A percentile compares a stretch with the other conserved stretches of the same genome.
Evolutionary conservation across 208 protist species (phyloP).

Genomic region (Herpetomonas tarakana): DNA sequence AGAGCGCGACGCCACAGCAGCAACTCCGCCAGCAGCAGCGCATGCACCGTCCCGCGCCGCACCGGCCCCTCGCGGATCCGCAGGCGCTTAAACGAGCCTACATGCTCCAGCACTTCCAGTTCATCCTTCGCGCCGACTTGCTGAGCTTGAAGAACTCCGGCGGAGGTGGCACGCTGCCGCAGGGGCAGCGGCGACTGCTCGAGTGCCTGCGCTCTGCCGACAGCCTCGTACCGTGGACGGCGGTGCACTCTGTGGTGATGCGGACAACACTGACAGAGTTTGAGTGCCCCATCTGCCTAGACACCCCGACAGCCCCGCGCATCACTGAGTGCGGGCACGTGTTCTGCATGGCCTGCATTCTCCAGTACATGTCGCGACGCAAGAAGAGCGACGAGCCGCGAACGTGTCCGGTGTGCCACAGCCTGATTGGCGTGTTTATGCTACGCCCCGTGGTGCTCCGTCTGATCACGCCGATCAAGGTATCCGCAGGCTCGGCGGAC

Average conservation of each 20-base stretch:
- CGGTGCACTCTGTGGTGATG: constrained; percentile 78
- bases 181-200: constrained; percentile 52
- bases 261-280: constrained; percentile 68
- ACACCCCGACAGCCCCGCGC: constrained; percentile 55
- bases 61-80: constrained; percentile 36
- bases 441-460: constrained; percentile 67
- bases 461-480: constrained; percentile 22
- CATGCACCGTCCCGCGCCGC: constrained; percentile 14
- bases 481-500: not conserved
- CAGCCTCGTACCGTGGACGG: constrained; percentile 66
- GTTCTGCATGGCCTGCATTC: constrained; percentile 77
- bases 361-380: constrained; percentile 59
- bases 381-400: constrained; percentile 43
- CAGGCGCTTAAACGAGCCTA: constrained; percentile 58
- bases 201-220: constrained; percentile 60
- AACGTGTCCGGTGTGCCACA: constrained; percentile 77
- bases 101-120: constrained; percentile 89
- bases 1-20: not conserved
- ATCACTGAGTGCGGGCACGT: constrained; percentile 87
- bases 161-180: constrained; percentile 22
- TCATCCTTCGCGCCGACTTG: constrained; percentile 76
- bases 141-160: constrained; percentile 13
- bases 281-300: constrained; percentile 84
- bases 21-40: constrained; percentile 2
- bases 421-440: constrained; percentile 32